Conservation (phyloP, 2,329 filamentous ascomycete species). For the Gremmenia infestans region DNA sequence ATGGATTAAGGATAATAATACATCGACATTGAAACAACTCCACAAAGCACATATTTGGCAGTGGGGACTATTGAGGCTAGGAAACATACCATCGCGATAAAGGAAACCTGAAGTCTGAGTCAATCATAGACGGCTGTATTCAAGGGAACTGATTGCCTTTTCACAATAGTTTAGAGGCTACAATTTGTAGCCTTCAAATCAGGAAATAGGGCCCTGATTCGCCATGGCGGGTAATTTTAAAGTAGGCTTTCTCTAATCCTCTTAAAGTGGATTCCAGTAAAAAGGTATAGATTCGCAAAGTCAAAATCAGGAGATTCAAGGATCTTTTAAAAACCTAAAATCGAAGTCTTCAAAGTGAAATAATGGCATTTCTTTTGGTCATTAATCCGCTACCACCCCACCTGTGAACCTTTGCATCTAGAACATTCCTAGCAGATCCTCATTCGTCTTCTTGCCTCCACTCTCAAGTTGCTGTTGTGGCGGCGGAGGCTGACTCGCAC, state of each 20-base stretch:
- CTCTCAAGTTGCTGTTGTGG: conserved; percentile 51
- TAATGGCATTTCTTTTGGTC: not conserved
- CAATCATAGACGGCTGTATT: not conserved
- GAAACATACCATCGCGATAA: too few species aligned
- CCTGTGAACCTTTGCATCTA: conserved; percentile 29
- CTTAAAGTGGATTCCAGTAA: not conserved
- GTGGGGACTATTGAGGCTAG: too few species aligned
- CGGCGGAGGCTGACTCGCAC: conserved; percentile 58
- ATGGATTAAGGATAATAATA: not conserved
- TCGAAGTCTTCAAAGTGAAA: too few species aligned
- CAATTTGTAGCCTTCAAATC: too few species aligned
- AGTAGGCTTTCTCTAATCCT: not conserved
- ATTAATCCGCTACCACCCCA: not conserved
- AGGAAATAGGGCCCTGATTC: too few species aligned
- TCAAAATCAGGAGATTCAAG: not conserved
- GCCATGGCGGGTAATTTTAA: too few species aligned
- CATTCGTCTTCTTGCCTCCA: conserved; percentile 45
- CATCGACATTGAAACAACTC: not conserved
- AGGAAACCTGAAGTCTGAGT: not conserved
- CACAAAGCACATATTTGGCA: not conserved
- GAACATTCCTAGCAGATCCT: conserved; percentile 58
- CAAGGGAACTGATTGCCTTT: not conserved
- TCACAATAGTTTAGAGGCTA: too few species aligned
- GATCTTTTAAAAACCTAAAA: not conserved
- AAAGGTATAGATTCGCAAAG: not conserved